These are phyloP conservation scores for Rutstroemia sp. DNA, from an alignment of 2,329 filamentous ascomycete genomes.

Conservation along the genomic window DNA sequence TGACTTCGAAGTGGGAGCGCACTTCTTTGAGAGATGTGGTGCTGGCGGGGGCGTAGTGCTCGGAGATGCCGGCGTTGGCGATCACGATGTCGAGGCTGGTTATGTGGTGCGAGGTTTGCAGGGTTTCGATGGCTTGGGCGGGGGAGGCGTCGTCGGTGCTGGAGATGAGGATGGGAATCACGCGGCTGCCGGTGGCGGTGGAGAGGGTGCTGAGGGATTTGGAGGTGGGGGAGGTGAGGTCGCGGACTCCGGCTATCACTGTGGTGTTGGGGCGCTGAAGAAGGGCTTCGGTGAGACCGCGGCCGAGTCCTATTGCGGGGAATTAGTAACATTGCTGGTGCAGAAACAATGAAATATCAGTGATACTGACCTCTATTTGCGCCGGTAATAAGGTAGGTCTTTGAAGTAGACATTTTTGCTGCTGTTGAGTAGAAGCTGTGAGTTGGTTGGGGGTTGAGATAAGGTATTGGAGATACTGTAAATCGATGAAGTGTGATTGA, in stretches of 20 bases:
- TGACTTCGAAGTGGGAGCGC: slow-evolving; percentile 34
- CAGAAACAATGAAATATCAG: too few species aligned
- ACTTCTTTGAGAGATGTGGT: slow-evolving; percentile 33
- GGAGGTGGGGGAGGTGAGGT: slow-evolving; percentile 25
- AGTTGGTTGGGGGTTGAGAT: background rate
- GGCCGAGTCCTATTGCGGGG: slow-evolving; percentile 26
- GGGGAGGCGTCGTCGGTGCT: slow-evolving; percentile 35
- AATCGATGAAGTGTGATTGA: too few species aligned
- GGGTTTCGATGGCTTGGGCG: slow-evolving; percentile 30
- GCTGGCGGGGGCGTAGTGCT: slow-evolving; percentile 27
- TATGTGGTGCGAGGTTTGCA: slow-evolving; percentile 31
- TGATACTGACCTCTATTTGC: slow-evolving; percentile 30
- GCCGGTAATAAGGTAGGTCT: slow-evolving; percentile 29
- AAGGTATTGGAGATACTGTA: background rate
- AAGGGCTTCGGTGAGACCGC: slow-evolving; percentile 23
- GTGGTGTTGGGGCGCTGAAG: slow-evolving; percentile 14
- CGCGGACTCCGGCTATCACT: slow-evolving; percentile 32
- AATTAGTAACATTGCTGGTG: background rate
- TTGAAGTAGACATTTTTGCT: background rate
- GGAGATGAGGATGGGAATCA: slow-evolving; percentile 32
- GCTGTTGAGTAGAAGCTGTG: background rate
- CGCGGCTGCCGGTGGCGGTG: slow-evolving; percentile 27
- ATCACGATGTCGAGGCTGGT: slow-evolving; percentile 42
- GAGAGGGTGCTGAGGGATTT: slow-evolving; percentile 32
- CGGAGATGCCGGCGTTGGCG: slow-evolving; percentile 42